Evolutionary conservation across 2,329 filamentous ascomycete species (phyloP), one percentile per base, ranked within the genome.

Genomic region (Diplodia seriata): DNA sequence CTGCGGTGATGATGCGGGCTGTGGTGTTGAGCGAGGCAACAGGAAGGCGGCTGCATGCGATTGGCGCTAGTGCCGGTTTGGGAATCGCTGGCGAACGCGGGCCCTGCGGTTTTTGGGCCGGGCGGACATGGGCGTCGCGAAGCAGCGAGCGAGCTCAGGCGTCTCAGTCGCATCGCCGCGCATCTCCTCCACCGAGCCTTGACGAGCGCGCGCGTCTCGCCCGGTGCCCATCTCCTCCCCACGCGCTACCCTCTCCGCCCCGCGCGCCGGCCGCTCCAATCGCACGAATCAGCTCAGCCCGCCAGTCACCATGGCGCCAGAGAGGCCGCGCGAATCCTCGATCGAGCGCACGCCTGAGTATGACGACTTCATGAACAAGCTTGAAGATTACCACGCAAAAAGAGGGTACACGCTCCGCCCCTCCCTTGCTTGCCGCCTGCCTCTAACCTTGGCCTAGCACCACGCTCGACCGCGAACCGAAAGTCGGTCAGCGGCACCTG

Each of bases 401-500:
- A 87, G 93, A 80, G 92, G 92, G 85, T 86, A 73, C 40, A 82
- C 50, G 23, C 26, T 26, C 54, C 26, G 40, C 18, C 31, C 26
- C 47, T 51, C 23, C 49, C 53, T 50, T 50, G 64, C 53, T 43
- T 57, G 36, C 43, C 29, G 64, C 54, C 29, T 12, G 73, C 66
- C 66, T 69, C 63, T 71, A 36, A 54, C 67, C 67, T 66, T 70
- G 70, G 69, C 71, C 68, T 74, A 87, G 85, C 66, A 96, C 92
- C 8, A 81, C 84, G 68, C 88, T 97, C 72, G 93, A 96, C 70
- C 85, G 89, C 36, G 90, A 94, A 77, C 93, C 93, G 63, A 93
- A 92, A 80, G 88, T 96, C 73, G 92, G 91, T 69, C 86, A 86
- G 72, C 89, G 89, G 69, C 89, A 90, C 71, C 86, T 97, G 70